Percentiles rank a stretch among this genome's conserved stretches.
Evolutionary conservation across 179 eudicot genomes (phyloP).

Genomic region (Patellifolia procumbens): DNA sequence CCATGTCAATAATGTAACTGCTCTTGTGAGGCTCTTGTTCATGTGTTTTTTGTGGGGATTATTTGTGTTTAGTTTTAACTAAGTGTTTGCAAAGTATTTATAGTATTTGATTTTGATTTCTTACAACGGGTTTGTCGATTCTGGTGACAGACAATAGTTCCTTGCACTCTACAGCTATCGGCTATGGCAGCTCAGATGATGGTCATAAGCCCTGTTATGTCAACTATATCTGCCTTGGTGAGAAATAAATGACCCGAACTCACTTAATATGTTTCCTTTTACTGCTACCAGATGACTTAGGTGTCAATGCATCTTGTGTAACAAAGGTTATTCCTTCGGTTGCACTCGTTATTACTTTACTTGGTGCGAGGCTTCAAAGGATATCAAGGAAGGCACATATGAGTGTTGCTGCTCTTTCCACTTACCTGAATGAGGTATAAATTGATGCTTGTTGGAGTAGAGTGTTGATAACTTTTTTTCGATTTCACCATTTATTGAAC

Average conservation of each 20-base stretch:
- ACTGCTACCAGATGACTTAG: not conserved
- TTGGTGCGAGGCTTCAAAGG: slow-evolving; percentile 78
- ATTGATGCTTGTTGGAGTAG: slow-evolving; percentile 3
- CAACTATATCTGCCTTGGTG: slow-evolving; percentile 75
- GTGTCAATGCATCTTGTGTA: slow-evolving; percentile 23
- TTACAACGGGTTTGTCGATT: slow-evolving; percentile 1
- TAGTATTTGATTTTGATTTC: not conserved
- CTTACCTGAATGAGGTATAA: slow-evolving; percentile 88
- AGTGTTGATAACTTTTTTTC: not conserved
- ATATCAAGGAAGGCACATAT: slow-evolving; percentile 73
- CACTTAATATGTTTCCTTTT: not conserved
- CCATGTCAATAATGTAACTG: not conserved
- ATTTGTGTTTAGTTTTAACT: not conserved
- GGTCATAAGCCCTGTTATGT: slow-evolving; percentile 70
- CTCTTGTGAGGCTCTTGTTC: not conserved
- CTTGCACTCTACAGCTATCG: slow-evolving; percentile 76
- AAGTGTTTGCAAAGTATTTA: not conserved
- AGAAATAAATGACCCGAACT: slow-evolving; percentile 28
- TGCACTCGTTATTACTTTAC: slow-evolving; percentile 57
- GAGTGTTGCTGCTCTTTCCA: slow-evolving; percentile 77
- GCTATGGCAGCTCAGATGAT: slow-evolving; percentile 92
- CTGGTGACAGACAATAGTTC: slow-evolving; percentile 67
- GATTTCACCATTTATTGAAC: not conserved
- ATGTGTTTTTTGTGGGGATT: not conserved
- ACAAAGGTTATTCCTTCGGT: slow-evolving; percentile 74